Evolutionary conservation across 2,329 filamentous ascomycete genomes (phyloP).

Genomic region (Botryosphaeria dothidea): DNA sequence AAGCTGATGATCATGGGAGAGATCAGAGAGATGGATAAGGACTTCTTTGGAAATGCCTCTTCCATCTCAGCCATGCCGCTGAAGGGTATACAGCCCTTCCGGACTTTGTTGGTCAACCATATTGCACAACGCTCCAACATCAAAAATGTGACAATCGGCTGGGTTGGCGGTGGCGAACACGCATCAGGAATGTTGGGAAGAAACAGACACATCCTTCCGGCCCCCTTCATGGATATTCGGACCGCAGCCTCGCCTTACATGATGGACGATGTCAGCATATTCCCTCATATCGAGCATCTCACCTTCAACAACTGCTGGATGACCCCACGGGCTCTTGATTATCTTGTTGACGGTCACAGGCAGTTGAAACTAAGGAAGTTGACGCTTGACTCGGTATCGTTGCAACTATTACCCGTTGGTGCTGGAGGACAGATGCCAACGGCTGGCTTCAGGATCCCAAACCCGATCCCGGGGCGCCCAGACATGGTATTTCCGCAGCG

Average conservation of each 20-base stretch:
- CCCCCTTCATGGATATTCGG: conserved; percentile 51
- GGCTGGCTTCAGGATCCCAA: not conserved
- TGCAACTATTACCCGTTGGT: not conserved
- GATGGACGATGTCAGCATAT: conserved; percentile 36
- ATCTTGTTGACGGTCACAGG: conserved; percentile 53
- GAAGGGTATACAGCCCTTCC: conserved; percentile 53
- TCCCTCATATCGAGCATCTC: conserved; percentile 60
- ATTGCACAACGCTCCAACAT: conserved; percentile 54
- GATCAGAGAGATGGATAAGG: conserved; percentile 61
- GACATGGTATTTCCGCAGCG: conserved; percentile 34
- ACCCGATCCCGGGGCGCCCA: not conserved
- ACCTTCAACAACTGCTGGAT: conserved; percentile 71
- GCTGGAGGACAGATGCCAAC: not conserved
- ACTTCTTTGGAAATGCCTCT: conserved; percentile 49
- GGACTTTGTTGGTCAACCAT: conserved; percentile 53
- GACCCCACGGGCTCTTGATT: conserved; percentile 58
- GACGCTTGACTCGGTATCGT: conserved; percentile 62
- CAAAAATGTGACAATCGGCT: conserved; percentile 64
- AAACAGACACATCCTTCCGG: conserved; percentile 63
- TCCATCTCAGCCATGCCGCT: conserved; percentile 49
- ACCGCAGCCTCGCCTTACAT: conserved; percentile 21
- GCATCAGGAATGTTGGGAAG: conserved; percentile 62
- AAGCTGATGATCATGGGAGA: conserved; percentile 65
- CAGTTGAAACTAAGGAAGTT: conserved; percentile 51
- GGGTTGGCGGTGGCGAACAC: conserved; percentile 67